Evolutionary conservation across 1,284 basidiomycete species (phyloP).

Genomic region (Malassezia japonica): DNA sequence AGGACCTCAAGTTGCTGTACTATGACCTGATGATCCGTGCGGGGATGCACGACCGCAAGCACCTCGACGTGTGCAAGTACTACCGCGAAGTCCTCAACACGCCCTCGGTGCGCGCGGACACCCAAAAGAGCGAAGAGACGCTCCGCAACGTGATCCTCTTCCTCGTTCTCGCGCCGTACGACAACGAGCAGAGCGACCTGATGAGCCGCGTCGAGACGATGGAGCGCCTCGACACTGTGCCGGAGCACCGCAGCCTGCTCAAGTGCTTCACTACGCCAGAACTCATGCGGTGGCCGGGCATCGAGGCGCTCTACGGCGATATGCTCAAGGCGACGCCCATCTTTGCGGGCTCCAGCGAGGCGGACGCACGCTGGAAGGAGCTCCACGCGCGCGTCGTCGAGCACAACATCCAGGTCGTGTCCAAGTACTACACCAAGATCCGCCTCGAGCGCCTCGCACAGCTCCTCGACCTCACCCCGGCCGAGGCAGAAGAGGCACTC

Average conservation of each 20-base stretch:
- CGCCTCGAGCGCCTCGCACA: constrained; percentile 70
- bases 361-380: constrained; percentile 81
- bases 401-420: constrained; percentile 92
- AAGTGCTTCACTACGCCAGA: constrained; percentile 95
- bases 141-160: constrained; percentile 77
- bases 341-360: constrained; percentile 55
- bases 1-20: constrained; percentile 92
- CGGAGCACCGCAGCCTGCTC: constrained; percentile 82
- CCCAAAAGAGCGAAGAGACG: constrained; percentile 28
- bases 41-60: constrained; percentile 70
- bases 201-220: constrained; percentile 68
- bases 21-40: constrained; percentile 95
- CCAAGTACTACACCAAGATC: constrained; percentile 89
- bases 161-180: constrained; percentile 80
- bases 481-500: constrained; percentile 76
- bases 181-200: constrained; percentile 96
- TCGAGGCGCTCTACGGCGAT: constrained; percentile 76
- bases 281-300: constrained; percentile 97
- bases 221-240: constrained; percentile 64
- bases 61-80: constrained; percentile 87
- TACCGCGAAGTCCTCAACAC: constrained; percentile 96
- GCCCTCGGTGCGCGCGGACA: constrained; percentile 68
- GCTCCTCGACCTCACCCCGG: constrained; percentile 72
- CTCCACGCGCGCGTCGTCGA: constrained; percentile 92
- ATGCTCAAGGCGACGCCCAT: constrained; percentile 70